Evolutionary conservation across 208 protist genomes (phyloP).

Genomic region (Trypanosomatidae sp.): DNA sequence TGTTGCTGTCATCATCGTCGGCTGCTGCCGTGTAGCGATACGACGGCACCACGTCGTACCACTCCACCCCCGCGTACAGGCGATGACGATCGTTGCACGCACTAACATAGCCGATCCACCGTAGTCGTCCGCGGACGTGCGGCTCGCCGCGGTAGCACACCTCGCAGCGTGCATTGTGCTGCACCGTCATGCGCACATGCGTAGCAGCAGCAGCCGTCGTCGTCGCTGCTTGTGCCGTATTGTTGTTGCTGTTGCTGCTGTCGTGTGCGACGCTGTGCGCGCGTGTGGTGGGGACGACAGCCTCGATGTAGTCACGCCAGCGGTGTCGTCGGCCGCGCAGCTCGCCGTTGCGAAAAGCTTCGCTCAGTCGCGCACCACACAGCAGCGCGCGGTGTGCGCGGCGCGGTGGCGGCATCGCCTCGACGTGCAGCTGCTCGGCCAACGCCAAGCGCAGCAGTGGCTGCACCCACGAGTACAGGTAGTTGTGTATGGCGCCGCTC

Average conservation of each 20-base stretch:
- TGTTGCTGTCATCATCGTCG: neutral
- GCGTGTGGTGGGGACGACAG: no score
- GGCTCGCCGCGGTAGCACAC: constrained; percentile 16
- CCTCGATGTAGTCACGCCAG: constrained; percentile 12
- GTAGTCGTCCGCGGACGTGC: constrained; percentile 20
- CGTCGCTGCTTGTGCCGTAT: neutral
- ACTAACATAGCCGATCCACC: constrained; percentile 33
- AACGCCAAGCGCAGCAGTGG: constrained; percentile 15
- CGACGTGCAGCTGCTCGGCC: no score
- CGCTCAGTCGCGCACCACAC: constrained; percentile 21
- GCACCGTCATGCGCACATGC: constrained; percentile 3
- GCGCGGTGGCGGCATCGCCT: constrained; percentile 12
- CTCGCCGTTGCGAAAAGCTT: constrained; percentile 9
- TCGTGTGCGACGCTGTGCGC: neutral
- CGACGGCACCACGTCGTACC: constrained; percentile 11
- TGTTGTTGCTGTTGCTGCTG: constrained; percentile 1
- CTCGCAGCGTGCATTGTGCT: constrained; percentile 7
- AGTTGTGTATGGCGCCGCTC: constrained; percentile 1
- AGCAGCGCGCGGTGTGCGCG: constrained; percentile 5
- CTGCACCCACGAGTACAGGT: constrained; percentile 24
- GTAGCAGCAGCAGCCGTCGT: neutral
- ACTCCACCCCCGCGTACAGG: constrained; percentile 50
- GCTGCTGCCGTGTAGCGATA: neutral
- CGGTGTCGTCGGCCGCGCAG: constrained; percentile 9
- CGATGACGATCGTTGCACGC: constrained; percentile 16